These are phyloP conservation scores for Fusarium sp. DNA, from an alignment of 2,329 filamentous ascomycete species.

Conservation along the genomic window DNA sequence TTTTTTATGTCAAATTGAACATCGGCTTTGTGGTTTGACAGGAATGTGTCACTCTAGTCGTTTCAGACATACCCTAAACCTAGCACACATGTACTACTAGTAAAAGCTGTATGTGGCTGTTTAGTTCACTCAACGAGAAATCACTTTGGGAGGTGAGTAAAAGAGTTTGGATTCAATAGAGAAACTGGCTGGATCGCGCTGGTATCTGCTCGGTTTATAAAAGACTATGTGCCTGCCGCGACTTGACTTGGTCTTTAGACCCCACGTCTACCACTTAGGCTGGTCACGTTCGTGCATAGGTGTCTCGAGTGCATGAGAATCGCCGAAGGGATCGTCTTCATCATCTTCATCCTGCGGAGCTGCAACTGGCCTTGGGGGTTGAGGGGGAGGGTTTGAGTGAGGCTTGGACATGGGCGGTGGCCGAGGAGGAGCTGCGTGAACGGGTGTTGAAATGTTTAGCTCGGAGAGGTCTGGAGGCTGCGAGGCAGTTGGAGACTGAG, in stretches of 20 bases:
- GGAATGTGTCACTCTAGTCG: background rate
- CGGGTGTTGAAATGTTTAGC: conserved; percentile 55
- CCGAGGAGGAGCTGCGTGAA: conserved; percentile 58
- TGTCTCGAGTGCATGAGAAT: conserved; percentile 74
- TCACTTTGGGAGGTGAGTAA: background rate
- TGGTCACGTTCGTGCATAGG: conserved; percentile 46
- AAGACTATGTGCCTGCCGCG: background rate
- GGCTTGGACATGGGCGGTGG: conserved; percentile 44
- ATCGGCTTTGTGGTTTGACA: background rate
- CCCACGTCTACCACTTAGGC: conserved; percentile 44
- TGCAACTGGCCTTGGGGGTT: conserved; percentile 31
- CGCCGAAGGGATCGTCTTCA: conserved; percentile 88
- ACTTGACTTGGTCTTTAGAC: background rate
- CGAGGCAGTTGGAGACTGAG: conserved; percentile 53
- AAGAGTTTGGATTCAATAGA: background rate
- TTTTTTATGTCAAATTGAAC: background rate
- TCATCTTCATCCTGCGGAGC: conserved; percentile 75
- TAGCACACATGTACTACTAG: background rate
- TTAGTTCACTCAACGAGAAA: background rate
- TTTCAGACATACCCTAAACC: background rate
- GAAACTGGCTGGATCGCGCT: background rate
- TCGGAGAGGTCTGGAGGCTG: conserved; percentile 57
- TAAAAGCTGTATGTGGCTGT: background rate
- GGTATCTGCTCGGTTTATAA: background rate
- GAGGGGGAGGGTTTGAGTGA: conserved; percentile 25